Percentiles rank a stretch among this genome's conserved stretches.
These are phyloP conservation scores for Epichloe amarillans DNA, from an alignment of 2,329 filamentous ascomycete genomes.

Conservation along the genomic window DNA sequence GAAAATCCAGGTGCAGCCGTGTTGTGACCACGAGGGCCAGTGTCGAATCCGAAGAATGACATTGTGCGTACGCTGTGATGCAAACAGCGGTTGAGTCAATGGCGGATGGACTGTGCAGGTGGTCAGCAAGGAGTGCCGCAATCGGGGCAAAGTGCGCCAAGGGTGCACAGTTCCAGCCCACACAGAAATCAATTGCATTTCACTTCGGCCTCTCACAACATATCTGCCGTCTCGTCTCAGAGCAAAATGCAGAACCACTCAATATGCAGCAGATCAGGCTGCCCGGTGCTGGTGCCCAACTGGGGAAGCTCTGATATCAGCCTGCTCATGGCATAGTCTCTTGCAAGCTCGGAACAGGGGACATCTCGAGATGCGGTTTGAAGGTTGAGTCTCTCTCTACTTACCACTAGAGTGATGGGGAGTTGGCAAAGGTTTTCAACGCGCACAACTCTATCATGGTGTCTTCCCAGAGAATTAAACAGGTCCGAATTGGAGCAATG, in stretches of 20 bases:
- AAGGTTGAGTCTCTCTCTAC: too few relatives aligned
- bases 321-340: not conserved
- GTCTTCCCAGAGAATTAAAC: slow-evolving; percentile 16
- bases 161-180: not conserved
- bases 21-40: slow-evolving; percentile 47
- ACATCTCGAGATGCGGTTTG: slow-evolving; percentile 10
- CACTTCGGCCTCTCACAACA: too few relatives aligned
- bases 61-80: slow-evolving; percentile 30
- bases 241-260: not conserved
- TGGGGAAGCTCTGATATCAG: not conserved
- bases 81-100: not conserved
- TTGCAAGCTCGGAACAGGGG: not conserved
- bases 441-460: slow-evolving; percentile 29
- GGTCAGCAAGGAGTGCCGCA: not conserved
- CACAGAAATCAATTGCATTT: too few relatives aligned
- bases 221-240: too few relatives aligned
- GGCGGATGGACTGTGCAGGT: not conserved
- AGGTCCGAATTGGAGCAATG: too few relatives aligned
- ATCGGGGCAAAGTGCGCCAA: not conserved
- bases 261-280: not conserved
- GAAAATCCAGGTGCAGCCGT: slow-evolving; percentile 66
- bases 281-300: not conserved
- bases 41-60: slow-evolving; percentile 89
- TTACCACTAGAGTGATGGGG: slow-evolving; percentile 28
- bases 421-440: slow-evolving; percentile 16